Percentiles rank a stretch among this genome's conserved stretches.
Conservation (phyloP, 352 stramenopile genomes). For the Globisporangium orthogonon region DNA sequence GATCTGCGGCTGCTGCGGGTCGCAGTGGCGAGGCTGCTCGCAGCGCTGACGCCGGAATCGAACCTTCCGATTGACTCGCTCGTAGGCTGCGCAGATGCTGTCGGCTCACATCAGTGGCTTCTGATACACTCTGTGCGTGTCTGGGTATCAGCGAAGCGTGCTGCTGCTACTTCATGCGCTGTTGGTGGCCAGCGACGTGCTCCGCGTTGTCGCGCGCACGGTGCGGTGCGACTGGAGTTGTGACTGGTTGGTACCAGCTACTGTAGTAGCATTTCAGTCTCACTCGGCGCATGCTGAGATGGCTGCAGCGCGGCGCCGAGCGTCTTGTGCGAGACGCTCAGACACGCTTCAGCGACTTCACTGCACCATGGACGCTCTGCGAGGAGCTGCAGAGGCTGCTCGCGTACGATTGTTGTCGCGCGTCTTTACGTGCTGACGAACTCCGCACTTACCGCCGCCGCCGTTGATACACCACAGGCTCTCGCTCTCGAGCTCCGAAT, state of each 20-base stretch:
- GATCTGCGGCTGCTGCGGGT: background rate
- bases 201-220: conserved; percentile 20
- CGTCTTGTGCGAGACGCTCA: conserved; percentile 16
- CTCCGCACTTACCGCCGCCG: background rate
- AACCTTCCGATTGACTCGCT: background rate
- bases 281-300: background rate
- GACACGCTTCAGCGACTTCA: conserved; percentile 40
- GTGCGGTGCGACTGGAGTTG: conserved; percentile 3
- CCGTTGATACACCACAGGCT: background rate
- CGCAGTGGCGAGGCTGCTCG: background rate
- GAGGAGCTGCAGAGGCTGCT: conserved; percentile 18
- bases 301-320: conserved; percentile 1
- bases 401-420: background rate
- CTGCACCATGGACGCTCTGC: conserved; percentile 37
- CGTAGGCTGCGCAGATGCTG: background rate
- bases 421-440: background rate
- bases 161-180: conserved; percentile 19
- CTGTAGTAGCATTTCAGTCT: background rate
- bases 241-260: too few relatives aligned
- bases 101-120: too few relatives aligned
- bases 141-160: background rate
- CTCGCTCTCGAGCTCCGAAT: conserved; percentile 11
- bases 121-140: background rate
- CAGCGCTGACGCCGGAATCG: background rate
- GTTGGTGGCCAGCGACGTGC: conserved; percentile 15